phyloP scores from a whole-genome alignment of 768 basidiomycete genomes.

The Lactarius hatsudake region DNA sequence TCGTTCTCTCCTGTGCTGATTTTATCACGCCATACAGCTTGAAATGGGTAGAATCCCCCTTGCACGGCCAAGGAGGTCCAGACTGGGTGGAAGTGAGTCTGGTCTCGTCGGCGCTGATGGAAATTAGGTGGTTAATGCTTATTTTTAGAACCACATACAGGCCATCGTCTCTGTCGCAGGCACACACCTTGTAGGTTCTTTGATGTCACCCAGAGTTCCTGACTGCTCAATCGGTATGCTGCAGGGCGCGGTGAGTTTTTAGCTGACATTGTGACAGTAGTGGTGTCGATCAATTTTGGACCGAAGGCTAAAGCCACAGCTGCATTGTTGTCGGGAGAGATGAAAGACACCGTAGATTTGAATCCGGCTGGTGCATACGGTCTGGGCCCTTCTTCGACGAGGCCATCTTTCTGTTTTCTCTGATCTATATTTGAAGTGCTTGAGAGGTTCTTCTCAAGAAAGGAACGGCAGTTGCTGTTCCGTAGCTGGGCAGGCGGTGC shows the following conservation, averaged over 20 bases:
- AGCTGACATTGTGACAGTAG: neutral
- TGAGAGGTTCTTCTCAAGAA: constrained; percentile 86
- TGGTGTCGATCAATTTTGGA: constrained; percentile 1
- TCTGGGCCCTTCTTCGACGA: constrained; percentile 30
- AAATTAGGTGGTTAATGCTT: constrained; percentile 1
- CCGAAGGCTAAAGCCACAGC: constrained; percentile 89
- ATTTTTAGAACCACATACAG: constrained; percentile 72
- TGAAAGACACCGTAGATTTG: constrained; percentile 89
- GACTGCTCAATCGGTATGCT: neutral
- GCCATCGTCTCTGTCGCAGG: constrained; percentile 83
- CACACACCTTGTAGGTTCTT: constrained; percentile 66
- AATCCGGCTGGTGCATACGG: constrained; percentile 79
- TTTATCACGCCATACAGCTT: constrained; percentile 47
- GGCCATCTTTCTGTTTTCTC: neutral
- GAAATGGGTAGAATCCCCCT: constrained; percentile 94
- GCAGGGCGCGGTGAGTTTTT: constrained; percentile 67
- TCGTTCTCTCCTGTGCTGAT: neutral
- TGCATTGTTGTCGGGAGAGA: constrained; percentile 93
- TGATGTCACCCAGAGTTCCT: neutral
- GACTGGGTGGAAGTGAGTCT: constrained; percentile 83
- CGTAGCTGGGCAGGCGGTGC: constrained; percentile 94
- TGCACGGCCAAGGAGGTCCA: constrained; percentile 76
- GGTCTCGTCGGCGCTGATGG: neutral
- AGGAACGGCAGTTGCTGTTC: constrained; percentile 86
- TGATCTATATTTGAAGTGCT: constrained; percentile 47